Evolutionary conservation across 805 yeast genomes (phyloP).

Genomic region (Spathaspora passalidarum): DNA sequence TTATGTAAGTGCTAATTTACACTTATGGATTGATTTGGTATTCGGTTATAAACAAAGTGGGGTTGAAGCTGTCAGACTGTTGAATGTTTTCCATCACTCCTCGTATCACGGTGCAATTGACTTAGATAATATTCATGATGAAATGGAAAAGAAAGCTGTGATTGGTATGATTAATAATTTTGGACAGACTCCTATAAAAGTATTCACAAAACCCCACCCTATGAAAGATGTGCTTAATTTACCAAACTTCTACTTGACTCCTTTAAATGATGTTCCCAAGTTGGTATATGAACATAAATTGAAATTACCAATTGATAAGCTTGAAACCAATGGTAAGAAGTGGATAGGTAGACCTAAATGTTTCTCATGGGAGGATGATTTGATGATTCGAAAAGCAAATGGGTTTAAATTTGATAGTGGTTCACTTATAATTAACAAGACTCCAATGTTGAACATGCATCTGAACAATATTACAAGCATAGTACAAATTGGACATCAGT

Average conservation of each 20-base stretch:
- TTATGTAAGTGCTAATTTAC: slow-evolving; percentile 71
- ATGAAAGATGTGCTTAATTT: slow-evolving; percentile 35
- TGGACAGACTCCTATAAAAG: slow-evolving; percentile 83
- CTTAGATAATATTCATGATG: slow-evolving; percentile 70
- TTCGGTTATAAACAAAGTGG: slow-evolving; percentile 84
- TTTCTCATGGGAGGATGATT: slow-evolving; percentile 34
- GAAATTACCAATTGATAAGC: slow-evolving; percentile 36
- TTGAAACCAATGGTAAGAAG: slow-evolving; percentile 39
- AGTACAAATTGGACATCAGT: slow-evolving; percentile 38
- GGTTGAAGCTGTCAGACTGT: slow-evolving; percentile 55
- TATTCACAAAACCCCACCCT: slow-evolving; percentile 70
- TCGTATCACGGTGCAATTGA: slow-evolving; percentile 85
- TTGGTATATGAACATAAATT: slow-evolving; percentile 43
- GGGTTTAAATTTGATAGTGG: slow-evolving; percentile 20
- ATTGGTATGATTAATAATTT: slow-evolving; percentile 87
- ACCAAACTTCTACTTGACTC: slow-evolving; percentile 35
- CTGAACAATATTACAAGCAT: slow-evolving; percentile 36
- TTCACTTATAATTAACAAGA: slow-evolving; percentile 39
- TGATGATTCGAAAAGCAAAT: slow-evolving; percentile 31
- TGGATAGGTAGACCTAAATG: slow-evolving; percentile 54
- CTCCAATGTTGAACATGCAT: slow-evolving; percentile 43
- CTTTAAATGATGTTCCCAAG: slow-evolving; percentile 31
- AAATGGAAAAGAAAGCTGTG: slow-evolving; percentile 67
- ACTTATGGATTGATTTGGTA: slow-evolving; percentile 81
- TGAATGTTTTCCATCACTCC: slow-evolving; percentile 79